phyloP scores from a whole-genome alignment of 768 basidiomycete genomes.

The Gautieria morchelliformis region DNA sequence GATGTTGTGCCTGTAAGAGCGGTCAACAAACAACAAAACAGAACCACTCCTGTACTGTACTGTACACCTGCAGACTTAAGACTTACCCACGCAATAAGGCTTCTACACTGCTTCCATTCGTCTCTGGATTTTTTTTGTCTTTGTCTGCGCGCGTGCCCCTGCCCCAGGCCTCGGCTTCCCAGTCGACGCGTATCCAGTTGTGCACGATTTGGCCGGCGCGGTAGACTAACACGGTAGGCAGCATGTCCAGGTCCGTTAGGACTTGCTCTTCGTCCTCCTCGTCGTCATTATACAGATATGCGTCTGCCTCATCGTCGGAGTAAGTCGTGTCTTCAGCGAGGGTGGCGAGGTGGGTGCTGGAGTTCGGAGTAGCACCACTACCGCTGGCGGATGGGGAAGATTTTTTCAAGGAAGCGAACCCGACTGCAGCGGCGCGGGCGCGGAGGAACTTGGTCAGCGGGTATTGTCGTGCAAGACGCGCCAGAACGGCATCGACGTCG shows the following conservation, averaged over 20 bases:
- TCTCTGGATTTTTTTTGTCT: not conserved
- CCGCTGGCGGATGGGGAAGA: conserved; percentile 15
- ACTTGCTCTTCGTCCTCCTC: conserved; percentile 31
- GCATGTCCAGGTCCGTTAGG: conserved; percentile 58
- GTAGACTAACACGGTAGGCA: conserved; percentile 72
- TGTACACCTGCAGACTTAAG: not conserved
- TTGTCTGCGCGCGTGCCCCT: not conserved
- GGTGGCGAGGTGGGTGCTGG: conserved; percentile 4
- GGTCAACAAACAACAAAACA: no score
- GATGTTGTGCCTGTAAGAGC: not conserved
- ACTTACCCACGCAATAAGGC: conserved; percentile 5
- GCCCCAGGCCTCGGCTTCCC: conserved; percentile 25
- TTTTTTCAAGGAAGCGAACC: conserved; percentile 42
- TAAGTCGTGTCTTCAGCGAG: conserved; percentile 15
- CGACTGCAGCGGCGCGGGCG: conserved; percentile 64
- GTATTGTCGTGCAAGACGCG: conserved; percentile 58
- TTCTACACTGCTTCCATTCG: not conserved
- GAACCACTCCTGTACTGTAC: no score
- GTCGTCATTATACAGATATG: conserved; percentile 28
- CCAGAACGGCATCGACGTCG: conserved; percentile 54
- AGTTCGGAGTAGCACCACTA: conserved; percentile 7
- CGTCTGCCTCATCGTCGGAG: conserved; percentile 37
- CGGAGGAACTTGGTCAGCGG: conserved; percentile 76
- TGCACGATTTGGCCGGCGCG: conserved; percentile 75
- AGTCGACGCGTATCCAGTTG: conserved; percentile 83